phyloP scores from a whole-genome alignment of 306 rosid species.

The Ammopiptanthus mongolicus region DNA sequence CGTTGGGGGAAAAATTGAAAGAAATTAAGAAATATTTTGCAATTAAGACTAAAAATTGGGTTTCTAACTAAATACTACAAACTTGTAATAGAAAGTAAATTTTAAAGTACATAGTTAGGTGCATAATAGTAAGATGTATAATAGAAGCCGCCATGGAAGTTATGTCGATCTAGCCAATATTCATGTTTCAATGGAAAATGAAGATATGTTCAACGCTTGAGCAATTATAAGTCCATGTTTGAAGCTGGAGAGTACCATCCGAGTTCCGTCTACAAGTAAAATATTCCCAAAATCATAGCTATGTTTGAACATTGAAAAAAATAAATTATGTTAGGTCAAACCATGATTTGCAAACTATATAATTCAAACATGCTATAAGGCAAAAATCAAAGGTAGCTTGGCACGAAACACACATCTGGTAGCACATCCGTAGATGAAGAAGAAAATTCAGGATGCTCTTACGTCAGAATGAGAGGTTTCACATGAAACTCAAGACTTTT shows the following conservation, averaged over 20 bases:
- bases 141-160: neutral
- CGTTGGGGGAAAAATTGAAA: no score
- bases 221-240: neutral
- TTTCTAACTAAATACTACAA: no score
- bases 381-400: neutral
- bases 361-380: neutral
- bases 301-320: no score
- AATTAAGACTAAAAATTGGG: no score
- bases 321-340: no score
- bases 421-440: neutral
- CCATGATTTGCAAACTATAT: neutral
- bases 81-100: no score
- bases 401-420: neutral
- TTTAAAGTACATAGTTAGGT: no score
- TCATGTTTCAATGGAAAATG: neutral
- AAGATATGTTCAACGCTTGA: neutral
- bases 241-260: no score
- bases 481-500: slow-evolving; percentile 1
- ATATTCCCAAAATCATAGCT: no score
- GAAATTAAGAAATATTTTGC: no score
- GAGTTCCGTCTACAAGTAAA: no score
- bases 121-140: no score
- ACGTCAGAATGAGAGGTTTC: neutral
- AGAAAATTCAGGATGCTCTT: neutral
- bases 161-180: neutral